These are phyloP conservation scores for Silene uniflora DNA, from an alignment of 148 eudicot species.

Conservation along the genomic window DNA sequence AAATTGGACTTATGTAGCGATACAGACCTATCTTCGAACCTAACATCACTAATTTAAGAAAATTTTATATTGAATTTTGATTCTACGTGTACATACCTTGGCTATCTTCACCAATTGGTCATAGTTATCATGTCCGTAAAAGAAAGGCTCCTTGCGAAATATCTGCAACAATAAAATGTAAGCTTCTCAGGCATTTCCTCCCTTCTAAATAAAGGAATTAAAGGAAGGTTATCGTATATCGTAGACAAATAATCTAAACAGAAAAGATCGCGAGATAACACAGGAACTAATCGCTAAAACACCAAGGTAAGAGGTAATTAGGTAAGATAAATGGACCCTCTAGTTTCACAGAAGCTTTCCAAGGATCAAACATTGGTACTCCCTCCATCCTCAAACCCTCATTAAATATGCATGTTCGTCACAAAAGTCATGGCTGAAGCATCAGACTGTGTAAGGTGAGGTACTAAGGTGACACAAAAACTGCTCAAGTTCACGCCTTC, in stretches of 20 bases:
- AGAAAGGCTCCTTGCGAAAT: conserved; percentile 95
- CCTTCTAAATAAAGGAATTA: neutral
- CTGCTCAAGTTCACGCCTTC: neutral
- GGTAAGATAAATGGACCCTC: conserved; percentile 25
- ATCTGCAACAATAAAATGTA: conserved; percentile 50
- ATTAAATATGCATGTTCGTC: neutral
- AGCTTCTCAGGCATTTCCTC: neutral
- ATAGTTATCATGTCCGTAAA: conserved; percentile 94
- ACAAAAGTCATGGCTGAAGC: neutral
- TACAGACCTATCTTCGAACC: too few species aligned
- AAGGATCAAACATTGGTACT: neutral
- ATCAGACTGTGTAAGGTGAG: neutral
- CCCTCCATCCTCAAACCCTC: too few species aligned
- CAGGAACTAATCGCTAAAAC: neutral
- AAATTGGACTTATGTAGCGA: neutral
- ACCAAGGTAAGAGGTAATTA: neutral
- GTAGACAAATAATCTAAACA: neutral
- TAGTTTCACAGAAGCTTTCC: neutral
- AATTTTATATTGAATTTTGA: too few species aligned
- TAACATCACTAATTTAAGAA: too few species aligned
- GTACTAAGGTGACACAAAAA: neutral
- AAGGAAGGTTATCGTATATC: too few species aligned
- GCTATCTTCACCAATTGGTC: conserved; percentile 98
- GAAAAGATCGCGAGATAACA: neutral
- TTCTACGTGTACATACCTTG: conserved; percentile 44